A percentile compares a stretch with the other conserved stretches of the same genome.
Evolutionary conservation across 352 stramenopile genomes (phyloP).

Genomic region (Phytophthora uliginosa): DNA sequence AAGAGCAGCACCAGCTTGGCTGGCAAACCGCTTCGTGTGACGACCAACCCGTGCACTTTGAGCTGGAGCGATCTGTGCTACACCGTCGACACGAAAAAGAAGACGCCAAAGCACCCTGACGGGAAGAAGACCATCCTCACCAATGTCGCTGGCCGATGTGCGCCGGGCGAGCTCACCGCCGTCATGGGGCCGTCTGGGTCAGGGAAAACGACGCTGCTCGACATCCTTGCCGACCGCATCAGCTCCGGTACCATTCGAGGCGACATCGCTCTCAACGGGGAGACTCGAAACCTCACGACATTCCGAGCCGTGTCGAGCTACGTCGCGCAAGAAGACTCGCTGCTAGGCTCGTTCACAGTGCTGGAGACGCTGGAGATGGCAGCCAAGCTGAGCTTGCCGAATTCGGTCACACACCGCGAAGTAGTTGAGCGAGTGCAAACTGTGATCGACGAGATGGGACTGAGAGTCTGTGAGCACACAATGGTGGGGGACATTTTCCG

Average conservation of each 20-base stretch:
- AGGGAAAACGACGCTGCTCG: slow-evolving; percentile 74
- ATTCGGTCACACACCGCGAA: slow-evolving; percentile 41
- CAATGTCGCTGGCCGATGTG: slow-evolving; percentile 66
- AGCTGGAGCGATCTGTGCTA: slow-evolving; percentile 32
- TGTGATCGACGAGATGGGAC: slow-evolving; percentile 74
- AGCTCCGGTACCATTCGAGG: slow-evolving; percentile 46
- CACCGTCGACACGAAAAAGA: slow-evolving; percentile 36
- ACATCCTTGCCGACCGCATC: slow-evolving; percentile 64
- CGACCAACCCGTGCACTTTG: slow-evolving; percentile 22
- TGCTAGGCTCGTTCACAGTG: slow-evolving; percentile 74
- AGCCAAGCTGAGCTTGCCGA: slow-evolving; percentile 56
- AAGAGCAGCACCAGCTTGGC: slow-evolving; percentile 9
- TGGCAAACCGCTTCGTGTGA: slow-evolving; percentile 15
- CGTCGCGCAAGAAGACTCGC: slow-evolving; percentile 61
- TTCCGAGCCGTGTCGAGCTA: slow-evolving; percentile 65
- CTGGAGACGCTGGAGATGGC: slow-evolving; percentile 75
- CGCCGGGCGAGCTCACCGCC: slow-evolving; percentile 64
- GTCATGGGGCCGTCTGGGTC: slow-evolving; percentile 71
- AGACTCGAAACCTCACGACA: slow-evolving; percentile 33
- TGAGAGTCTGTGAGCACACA: slow-evolving; percentile 61
- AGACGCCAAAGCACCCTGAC: slow-evolving; percentile 19
- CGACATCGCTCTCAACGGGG: slow-evolving; percentile 57
- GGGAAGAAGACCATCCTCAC: slow-evolving; percentile 62
- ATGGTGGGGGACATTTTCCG: slow-evolving; percentile 85
- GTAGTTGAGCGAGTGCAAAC: slow-evolving; percentile 56